Evolutionary conservation across 2,329 filamentous ascomycete species (phyloP), one percentile per base, ranked within the genome.

Genomic region (Fusarium haematococcum): DNA sequence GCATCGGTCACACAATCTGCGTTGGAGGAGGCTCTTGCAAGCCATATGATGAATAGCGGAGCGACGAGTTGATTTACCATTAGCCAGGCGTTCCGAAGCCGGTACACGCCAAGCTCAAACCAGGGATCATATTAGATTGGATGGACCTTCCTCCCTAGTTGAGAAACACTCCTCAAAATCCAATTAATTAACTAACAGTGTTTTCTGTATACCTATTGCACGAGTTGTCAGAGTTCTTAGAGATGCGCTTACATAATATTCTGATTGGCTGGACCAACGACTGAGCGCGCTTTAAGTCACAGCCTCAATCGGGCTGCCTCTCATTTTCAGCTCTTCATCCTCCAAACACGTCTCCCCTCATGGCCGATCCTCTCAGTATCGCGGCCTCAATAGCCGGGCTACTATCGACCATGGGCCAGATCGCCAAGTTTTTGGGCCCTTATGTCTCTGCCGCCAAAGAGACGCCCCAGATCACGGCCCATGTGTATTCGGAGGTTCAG

Each of bases 401-500:
- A 0, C 43, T 70, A 0, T 70, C 66, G 0, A 59, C 63, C 2
- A 54, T 56, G 0, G 69, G 50, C 0, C 56, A 72, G 6, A 33
- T 68, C 0, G 56, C 14, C 18, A 71, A 71, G 9, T 56, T 71
- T 2, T 59, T 73, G 1, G 45, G 56, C 0, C 73, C 70, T 0
- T 75, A 75, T 37, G 52, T 71, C 2, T 71, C 70, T 0, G 73
- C 70, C 0, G 52, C 63, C 0, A 75, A 70, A n/a, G 73, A 75
- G 2, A 75, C 70, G 1, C 73, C 73, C 1, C 67, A 65, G 20
- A 39, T 75, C 3, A 63, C 70, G 4, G 30, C 58, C 3, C 62
- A 60, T 2, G 67, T 75, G 1, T 39, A 65, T 18, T 61, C 73
- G 0, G 73, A 75, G 20, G 41, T 75, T 1, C 67, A 73, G 6